Evolutionary conservation across 2,329 filamentous ascomycete species (phyloP), one percentile per base, ranked within the genome.

Genomic region (Paraconiothyrium brasiliense): DNA sequence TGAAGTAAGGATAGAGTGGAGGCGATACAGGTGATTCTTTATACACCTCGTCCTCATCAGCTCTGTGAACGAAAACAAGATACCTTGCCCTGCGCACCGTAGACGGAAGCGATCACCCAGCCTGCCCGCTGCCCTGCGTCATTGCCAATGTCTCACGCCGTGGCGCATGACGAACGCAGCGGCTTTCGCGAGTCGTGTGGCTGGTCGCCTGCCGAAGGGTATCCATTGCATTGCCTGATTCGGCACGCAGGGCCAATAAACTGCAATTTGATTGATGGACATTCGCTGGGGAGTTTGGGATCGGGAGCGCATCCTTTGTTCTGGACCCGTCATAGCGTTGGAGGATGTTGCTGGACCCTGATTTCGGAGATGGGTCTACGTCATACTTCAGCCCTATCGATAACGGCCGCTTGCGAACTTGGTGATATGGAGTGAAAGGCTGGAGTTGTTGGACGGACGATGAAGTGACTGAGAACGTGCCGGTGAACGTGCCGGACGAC

Each of bases 311-410:
- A 13, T 39, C 35, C 44, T 47, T 32, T 44, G 55, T 46, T 50
- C 49, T 58, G 20, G 20, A 59, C 39, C 22, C 50, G 51, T 52
- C 50, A 59, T 52, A 34, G 52, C 48, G 59, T 32, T 44, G 20
- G 54, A 34, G 50, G 10, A n/a, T 22, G 41, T 22, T 8, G 27
- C 39, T 52, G 57, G 60, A 62, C 60, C 60, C 60, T 62, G 56
- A 35, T 56, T 51, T 35, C 14, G 43, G 41, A 32, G 14, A 11
- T 35, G 43, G 50, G 11, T 4, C 35, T 51, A 60, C 43, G 54
- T 60, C 58, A 60, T 56, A 3, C 48, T 57, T 6, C 59, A 61
- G 54, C 48, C 54, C 59, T 55, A 58, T 35, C 37, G 51, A 37
- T 54, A 55, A 50, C 34, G 52, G 24, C 35, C 16, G 24, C 7